A percentile compares a stretch with the other conserved stretches of the same genome.
Evolutionary conservation across 1,284 basidiomycete species (phyloP).

Genomic region (Tremellales sp.): DNA sequence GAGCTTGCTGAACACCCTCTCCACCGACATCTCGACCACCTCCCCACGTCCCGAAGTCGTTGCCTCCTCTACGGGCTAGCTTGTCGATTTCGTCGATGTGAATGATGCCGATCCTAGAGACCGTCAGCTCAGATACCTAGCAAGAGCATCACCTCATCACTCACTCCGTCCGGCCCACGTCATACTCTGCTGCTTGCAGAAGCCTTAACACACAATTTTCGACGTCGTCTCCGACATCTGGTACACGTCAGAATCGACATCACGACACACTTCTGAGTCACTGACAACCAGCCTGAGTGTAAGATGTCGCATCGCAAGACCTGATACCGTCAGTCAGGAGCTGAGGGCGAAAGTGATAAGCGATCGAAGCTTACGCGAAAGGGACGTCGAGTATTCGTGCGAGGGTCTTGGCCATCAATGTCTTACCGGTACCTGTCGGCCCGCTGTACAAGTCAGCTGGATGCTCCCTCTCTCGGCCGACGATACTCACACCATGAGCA

Average conservation of each 20-base stretch:
- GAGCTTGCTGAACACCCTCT: constrained; percentile 89
- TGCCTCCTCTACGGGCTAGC: constrained; percentile 64
- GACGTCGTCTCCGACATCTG: constrained; percentile 92
- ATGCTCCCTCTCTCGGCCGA: too few species aligned
- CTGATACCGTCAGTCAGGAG: constrained; percentile 14
- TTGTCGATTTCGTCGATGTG: constrained; percentile 98
- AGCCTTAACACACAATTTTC: constrained; percentile 82
- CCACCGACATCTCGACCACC: constrained; percentile 83
- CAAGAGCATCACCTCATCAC: constrained; percentile 4
- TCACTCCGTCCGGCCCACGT: constrained; percentile 60
- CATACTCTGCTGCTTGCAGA: constrained; percentile 79
- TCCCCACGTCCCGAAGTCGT: constrained; percentile 53
- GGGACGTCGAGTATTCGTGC: constrained; percentile 84
- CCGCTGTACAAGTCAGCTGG: constrained; percentile 33
- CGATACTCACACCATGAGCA: constrained; percentile 79
- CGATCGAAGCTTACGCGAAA: constrained; percentile 65
- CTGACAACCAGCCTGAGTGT: constrained; percentile 51
- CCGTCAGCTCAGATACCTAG: constrained; percentile 52
- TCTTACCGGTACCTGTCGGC: constrained; percentile 65
- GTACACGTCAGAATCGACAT: neutral
- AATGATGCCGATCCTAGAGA: constrained; percentile 76
- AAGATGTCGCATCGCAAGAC: constrained; percentile 50
- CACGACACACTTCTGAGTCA: neutral
- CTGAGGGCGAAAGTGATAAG: neutral
- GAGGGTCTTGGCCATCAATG: constrained; percentile 75